Conservation (phyloP, 768 basidiomycete species). For the Astraeus odoratus region DNA sequence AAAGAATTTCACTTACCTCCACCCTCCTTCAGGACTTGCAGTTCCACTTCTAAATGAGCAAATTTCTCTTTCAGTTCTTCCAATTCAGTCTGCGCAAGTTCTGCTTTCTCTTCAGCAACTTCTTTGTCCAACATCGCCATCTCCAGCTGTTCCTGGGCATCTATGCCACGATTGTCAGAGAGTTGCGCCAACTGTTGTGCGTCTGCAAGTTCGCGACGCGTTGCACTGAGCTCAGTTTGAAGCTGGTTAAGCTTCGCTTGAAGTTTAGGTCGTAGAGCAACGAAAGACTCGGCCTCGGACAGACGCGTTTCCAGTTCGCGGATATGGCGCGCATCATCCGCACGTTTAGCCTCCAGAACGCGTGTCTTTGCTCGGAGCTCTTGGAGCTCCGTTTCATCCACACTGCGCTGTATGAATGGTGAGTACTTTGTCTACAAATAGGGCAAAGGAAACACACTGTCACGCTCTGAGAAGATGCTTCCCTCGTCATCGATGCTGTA, state of each 20-base stretch:
- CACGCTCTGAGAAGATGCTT: constrained; percentile 21
- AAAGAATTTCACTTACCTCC: constrained; percentile 18
- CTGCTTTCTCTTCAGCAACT: constrained; percentile 89
- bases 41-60: constrained; percentile 77
- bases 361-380: constrained; percentile 80
- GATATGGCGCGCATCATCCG: constrained; percentile 79
- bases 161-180: constrained; percentile 62
- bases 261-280: constrained; percentile 80
- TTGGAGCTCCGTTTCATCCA: constrained; percentile 60
- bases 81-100: constrained; percentile 69
- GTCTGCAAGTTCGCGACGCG: constrained; percentile 73
- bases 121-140: constrained; percentile 96
- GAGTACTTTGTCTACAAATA: constrained; percentile 6
- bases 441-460: constrained; percentile 12
- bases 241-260: constrained; percentile 80
- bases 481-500: constrained; percentile 15
- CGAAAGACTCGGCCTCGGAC: constrained; percentile 77
- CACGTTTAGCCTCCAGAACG: constrained; percentile 78
- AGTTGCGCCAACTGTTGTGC: constrained; percentile 67
- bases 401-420: constrained; percentile 16
- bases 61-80: constrained; percentile 74
- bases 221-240: constrained; percentile 71
- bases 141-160: constrained; percentile 86
- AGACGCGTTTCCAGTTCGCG: constrained; percentile 82
- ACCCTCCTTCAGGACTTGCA: constrained; percentile 68